These are phyloP conservation scores for Calonectria hongkongensis DNA, from an alignment of 2,329 filamentous ascomycete genomes.

Conservation along the genomic window DNA sequence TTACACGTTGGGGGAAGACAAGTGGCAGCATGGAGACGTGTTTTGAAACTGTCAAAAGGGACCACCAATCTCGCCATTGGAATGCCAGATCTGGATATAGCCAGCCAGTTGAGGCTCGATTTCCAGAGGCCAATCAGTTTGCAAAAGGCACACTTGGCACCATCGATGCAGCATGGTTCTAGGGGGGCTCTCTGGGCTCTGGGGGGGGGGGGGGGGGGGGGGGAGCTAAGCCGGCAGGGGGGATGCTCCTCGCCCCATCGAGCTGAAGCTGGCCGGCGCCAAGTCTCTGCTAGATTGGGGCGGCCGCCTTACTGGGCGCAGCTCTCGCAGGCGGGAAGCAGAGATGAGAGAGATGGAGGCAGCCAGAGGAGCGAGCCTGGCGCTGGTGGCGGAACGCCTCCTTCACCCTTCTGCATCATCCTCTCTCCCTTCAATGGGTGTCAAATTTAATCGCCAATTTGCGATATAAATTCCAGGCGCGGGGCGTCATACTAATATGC, in stretches of 20 bases:
- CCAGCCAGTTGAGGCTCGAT: background rate
- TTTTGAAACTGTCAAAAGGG: background rate
- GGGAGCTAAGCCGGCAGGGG: background rate
- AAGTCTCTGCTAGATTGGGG: slow-evolving; percentile 20
- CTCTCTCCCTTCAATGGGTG: background rate
- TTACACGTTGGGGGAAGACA: background rate
- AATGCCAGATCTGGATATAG: too few species aligned
- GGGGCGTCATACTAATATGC: slow-evolving; percentile 27
- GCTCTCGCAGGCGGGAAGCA: background rate
- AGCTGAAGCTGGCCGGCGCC: slow-evolving; percentile 22
- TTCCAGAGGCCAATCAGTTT: background rate
- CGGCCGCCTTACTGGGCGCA: slow-evolving; percentile 27
- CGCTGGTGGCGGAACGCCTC: slow-evolving; percentile 2
- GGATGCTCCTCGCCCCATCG: slow-evolving; percentile 9
- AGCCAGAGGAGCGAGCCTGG: background rate
- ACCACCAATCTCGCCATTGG: background rate
- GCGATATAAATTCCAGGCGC: slow-evolving; percentile 26
- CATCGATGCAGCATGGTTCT: too few species aligned
- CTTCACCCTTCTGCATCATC: slow-evolving; percentile 1
- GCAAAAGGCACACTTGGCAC: background rate
- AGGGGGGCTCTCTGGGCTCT: too few species aligned
- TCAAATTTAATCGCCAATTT: slow-evolving; percentile 1
- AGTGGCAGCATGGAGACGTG: background rate
- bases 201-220: too few species aligned
- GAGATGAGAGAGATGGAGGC: background rate